Percentiles rank a stretch among this genome's conserved stretches.
Evolutionary conservation across 1,284 basidiomycete species (phyloP).

Genomic region (Ceratobasidium sp.): DNA sequence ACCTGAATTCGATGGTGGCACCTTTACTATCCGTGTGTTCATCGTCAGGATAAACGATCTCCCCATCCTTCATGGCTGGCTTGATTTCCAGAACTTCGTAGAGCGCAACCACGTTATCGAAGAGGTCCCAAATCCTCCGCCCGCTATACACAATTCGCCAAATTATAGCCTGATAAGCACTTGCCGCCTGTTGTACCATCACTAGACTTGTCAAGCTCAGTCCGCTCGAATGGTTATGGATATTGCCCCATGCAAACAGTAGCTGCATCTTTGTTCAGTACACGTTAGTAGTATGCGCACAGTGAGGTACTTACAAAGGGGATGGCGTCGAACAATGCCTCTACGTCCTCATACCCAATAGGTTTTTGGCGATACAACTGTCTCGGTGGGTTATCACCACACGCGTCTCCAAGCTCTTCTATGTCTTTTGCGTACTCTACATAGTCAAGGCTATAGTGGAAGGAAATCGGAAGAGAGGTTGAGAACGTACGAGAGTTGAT

Average conservation of each 20-base stretch:
- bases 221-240: not conserved
- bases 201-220: not conserved
- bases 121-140: constrained; percentile 9
- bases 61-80: constrained; percentile 41
- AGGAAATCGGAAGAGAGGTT: not conserved
- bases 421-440: constrained; percentile 32
- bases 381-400: not conserved
- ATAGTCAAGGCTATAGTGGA: not conserved
- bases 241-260: constrained; percentile 5
- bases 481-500: constrained; percentile 29
- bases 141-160: constrained; percentile 11
- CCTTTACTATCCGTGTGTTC: constrained; percentile 11
- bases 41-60: constrained; percentile 29
- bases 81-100: constrained; percentile 42
- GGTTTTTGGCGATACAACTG: not conserved
- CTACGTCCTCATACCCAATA: not conserved
- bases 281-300: not conserved
- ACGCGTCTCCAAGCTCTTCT: constrained; percentile 24
- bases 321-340: not conserved
- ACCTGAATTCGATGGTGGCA: constrained; percentile 45
- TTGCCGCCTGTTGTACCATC: constrained; percentile 26
- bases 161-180: constrained; percentile 1
- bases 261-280: not conserved
- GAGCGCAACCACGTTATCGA: constrained; percentile 21
- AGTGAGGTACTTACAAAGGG: not conserved